These are phyloP conservation scores for Triangularia verruculosa DNA, from an alignment of 2,329 filamentous ascomycete species.

Conservation along the genomic window DNA sequence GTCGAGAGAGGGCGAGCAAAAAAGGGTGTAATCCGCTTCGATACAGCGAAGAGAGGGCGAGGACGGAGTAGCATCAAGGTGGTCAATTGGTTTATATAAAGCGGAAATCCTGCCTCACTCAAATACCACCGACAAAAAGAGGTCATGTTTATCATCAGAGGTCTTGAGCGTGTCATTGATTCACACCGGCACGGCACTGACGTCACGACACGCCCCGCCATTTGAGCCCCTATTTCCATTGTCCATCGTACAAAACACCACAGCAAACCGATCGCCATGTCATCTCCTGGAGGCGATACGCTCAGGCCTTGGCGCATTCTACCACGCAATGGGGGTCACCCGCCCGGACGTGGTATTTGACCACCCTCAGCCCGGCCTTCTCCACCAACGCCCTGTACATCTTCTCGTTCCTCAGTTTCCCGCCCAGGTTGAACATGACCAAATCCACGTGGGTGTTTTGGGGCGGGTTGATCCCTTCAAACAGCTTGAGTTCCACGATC, in stretches of 20 bases:
- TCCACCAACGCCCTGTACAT: slow-evolving; percentile 16
- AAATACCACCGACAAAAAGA: background rate
- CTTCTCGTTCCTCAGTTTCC: slow-evolving; percentile 26
- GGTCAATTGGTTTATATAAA: too few species aligned
- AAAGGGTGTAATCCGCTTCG: background rate
- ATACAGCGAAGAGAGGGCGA: background rate
- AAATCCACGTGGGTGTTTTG: slow-evolving; percentile 26
- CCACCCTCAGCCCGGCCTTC: slow-evolving; percentile 22
- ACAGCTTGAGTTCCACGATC: slow-evolving; percentile 27
- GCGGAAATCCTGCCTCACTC: too few species aligned
- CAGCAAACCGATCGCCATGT: background rate
- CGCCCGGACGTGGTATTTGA: slow-evolving; percentile 17
- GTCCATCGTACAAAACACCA: background rate
- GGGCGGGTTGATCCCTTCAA: slow-evolving; percentile 19
- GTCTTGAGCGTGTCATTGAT: background rate
- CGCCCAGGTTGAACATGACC: slow-evolving; percentile 29
- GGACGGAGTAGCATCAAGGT: background rate
- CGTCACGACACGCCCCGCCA: background rate
- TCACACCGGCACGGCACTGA: background rate
- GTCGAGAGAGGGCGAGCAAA: background rate
- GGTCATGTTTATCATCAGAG: background rate
- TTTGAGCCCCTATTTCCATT: background rate
- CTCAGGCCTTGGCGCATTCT: slow-evolving; percentile 23
- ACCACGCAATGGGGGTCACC: slow-evolving; percentile 21
- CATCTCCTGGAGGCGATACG: background rate